Evolutionary conservation across 1,139 yeast genomes (phyloP).

Genomic region (Protomyces inouyei): DNA sequence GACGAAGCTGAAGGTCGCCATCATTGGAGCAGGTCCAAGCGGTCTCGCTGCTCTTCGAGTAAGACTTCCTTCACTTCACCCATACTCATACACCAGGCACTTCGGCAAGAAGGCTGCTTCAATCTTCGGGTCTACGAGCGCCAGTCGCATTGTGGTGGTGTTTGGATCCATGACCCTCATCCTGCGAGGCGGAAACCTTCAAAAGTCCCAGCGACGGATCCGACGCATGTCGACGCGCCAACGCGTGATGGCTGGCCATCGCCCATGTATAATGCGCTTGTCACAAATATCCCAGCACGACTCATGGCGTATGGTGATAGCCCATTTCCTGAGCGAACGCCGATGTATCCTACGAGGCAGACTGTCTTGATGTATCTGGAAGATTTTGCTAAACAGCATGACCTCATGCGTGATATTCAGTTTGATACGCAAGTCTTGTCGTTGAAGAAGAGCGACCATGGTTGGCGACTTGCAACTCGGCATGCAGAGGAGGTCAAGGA

Average conservation of each 20-base stretch:
- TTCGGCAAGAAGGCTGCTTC: background rate
- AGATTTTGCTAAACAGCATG: conserved; percentile 3
- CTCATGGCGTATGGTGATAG: conserved; percentile 23
- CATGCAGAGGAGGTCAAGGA: background rate
- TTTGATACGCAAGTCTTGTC: conserved; percentile 1
- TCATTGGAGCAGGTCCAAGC: conserved; percentile 57
- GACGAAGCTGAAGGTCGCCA: conserved; percentile 18
- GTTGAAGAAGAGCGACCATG: background rate
- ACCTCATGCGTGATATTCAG: background rate
- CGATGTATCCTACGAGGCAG: conserved; percentile 19
- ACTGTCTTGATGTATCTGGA: conserved; percentile 11
- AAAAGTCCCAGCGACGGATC: conserved; percentile 26
- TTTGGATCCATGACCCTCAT: conserved; percentile 45
- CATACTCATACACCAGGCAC: background rate
- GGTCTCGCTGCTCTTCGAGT: conserved; percentile 55
- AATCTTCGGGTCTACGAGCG: conserved; percentile 46
- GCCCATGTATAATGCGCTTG: conserved; percentile 31
- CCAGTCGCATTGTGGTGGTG: conserved; percentile 49
- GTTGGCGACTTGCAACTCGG: background rate
- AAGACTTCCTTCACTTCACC: conserved; percentile 36
- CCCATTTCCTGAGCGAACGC: conserved; percentile 1
- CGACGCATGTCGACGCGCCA: conserved; percentile 10
- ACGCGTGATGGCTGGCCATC: conserved; percentile 26
- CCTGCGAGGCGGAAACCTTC: background rate
- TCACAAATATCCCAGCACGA: conserved; percentile 25